Base-by-base conservation (phyloP, 164 flowering plant genomes). In the Euptelea pleiosperma region DNA sequence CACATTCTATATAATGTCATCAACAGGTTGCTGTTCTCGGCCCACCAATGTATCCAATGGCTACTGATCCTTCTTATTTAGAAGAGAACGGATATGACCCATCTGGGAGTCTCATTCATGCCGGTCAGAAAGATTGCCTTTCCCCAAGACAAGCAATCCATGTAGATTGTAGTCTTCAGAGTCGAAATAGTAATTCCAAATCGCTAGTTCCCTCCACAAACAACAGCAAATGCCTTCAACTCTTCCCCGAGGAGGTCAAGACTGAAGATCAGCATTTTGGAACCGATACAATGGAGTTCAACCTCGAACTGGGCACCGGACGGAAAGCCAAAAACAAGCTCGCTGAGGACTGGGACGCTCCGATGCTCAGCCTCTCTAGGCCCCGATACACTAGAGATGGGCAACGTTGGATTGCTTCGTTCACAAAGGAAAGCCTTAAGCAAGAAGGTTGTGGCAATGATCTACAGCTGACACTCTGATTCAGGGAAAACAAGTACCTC, bases 311-410 rank as follows among this genome's bases (percentile, higher is more conserved):
- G 12, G 45, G 15, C 14, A 3, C 26, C 18, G 14, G 1, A 2
- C 6, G 34, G 6, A 4, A 15, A n/a, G 22, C 28, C 52, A 3
- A 45, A 21, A 34, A 33, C 24, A 12, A 29, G 28, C 15, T 18
- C 36, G 12, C 47, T 12, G 36, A 39, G 39, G 46, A 57, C 10
- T 25, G 12, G 21, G 51, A 43, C 19, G 3, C 24, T 21, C 33
- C 36, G 6, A 12, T 8, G 6, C 52, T 45, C 28, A 58, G 61
- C 26, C 61, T 31, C 10, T 22, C 41, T 8, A 39, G 63, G 28
- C 46, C 64, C 15, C 29, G 22, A 6, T 60, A 31, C 44, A 6
- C 14, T 39, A 49, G 21, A 39, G 56, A 50, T 14, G 56, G 48
- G 36, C 14, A 19, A 11, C 43, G 11, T 28, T 37, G 37, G 29